Evolutionary conservation across 306 rosid species (phyloP), one percentile per base, ranked within the genome.

Genomic region (Crotalaria pallida): DNA sequence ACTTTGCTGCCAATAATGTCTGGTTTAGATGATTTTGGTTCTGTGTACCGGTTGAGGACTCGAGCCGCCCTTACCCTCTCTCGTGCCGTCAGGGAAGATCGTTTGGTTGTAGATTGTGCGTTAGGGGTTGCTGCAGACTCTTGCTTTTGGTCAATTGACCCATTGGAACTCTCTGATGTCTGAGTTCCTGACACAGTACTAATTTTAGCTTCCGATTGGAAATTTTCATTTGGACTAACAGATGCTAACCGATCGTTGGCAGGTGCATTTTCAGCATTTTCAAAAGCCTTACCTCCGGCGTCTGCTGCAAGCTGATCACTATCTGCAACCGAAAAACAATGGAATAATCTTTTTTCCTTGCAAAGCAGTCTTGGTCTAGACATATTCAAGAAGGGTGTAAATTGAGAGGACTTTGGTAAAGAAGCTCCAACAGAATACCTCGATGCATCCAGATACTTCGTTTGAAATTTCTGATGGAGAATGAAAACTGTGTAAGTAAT

Each of bases 31-130:
- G 85, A 58, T 69, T 75, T 84, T 13, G 89, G 26, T 59, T 88
- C 91, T 0, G 81, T 71, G 79, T 86, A 86, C 71, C 91, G 87
- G 52, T 71, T 80, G 21, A 88, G 77, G 64, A 84, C 89, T 61
- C 90, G 88, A 40, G 91, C 95, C 17, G 91, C 95, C 72, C 87
- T 84, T 63, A 88, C 74, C 74, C 91, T 88, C 77, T 88, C 95
- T 75, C 85, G 80, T 17, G 89, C 95, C 3, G 91, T 88, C 19
- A 88, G 29, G 2, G 91, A 80, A 0, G 83, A 80, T 74, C 81
- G 84, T 77, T 79, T 88, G 15, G 58, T 67, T 5, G 61, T 50
- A 45, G 82, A 45, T 65, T 73, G 82, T 15, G 8, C 47, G 51
- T 45, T 68, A 4, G 82, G 66, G 23, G 84, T 33, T 29, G 43